These are phyloP conservation scores for Furcasterigmium sp. DNA, from an alignment of 2,329 filamentous ascomycete genomes.

Conservation along the genomic window DNA sequence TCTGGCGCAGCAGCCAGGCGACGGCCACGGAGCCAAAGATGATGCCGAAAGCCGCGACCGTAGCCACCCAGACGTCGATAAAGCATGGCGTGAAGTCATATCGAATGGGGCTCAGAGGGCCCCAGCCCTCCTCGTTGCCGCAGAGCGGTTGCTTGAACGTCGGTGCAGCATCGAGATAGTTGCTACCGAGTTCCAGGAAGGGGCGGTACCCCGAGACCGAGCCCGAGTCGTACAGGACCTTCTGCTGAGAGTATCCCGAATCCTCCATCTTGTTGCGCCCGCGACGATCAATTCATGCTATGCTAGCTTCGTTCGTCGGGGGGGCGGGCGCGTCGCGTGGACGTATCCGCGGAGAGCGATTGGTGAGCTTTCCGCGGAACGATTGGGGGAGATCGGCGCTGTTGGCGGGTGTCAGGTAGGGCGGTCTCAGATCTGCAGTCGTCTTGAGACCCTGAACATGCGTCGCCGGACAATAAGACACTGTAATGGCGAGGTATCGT, in stretches of 20 bases:
- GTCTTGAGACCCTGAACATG: slow-evolving; percentile 3
- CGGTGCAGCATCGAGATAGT: slow-evolving; percentile 53
- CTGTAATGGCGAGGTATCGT: no score
- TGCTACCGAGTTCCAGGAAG: slow-evolving; percentile 43
- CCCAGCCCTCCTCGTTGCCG: slow-evolving; percentile 90
- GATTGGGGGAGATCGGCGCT: no score
- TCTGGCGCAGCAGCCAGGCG: slow-evolving; percentile 72
- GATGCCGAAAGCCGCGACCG: slow-evolving; percentile 74
- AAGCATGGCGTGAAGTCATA: slow-evolving; percentile 98
- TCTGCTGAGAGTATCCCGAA: slow-evolving; percentile 30
- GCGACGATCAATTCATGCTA: not conserved
- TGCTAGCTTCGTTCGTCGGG: not conserved
- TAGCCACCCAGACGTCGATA: slow-evolving; percentile 81
- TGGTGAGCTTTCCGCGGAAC: not conserved
- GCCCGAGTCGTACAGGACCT: slow-evolving; percentile 45
- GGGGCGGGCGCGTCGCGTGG: not conserved
- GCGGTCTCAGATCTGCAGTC: slow-evolving; percentile 7
- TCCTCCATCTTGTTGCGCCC: slow-evolving; percentile 7
- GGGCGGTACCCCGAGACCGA: slow-evolving; percentile 56
- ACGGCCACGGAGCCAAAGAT: slow-evolving; percentile 71
- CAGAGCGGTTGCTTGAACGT: slow-evolving; percentile 67
- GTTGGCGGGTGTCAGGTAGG: not conserved
- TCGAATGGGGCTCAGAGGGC: slow-evolving; percentile 77
- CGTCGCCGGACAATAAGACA: no score
- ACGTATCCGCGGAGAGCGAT: not conserved